Evolutionary conservation across 2,329 filamentous ascomycete species (phyloP).

Genomic region (Periconia sp.): DNA sequence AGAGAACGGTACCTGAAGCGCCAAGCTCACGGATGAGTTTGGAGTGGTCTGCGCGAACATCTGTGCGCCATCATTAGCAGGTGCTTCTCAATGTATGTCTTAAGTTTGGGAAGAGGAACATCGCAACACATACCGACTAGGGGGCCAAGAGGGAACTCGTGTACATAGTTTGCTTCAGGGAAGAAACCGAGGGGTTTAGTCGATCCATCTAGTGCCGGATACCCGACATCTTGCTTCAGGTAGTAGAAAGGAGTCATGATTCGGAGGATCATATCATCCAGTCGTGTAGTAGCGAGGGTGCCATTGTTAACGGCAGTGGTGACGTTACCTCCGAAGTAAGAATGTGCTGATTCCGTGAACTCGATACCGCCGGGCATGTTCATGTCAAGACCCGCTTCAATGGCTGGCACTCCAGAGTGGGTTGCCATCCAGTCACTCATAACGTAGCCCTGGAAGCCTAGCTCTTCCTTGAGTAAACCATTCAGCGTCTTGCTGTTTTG

Average conservation of each 20-base stretch:
- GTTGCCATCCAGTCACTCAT: constrained; percentile 54
- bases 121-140: no score
- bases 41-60: constrained; percentile 46
- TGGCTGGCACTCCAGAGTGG: constrained; percentile 51
- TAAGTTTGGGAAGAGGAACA: no score
- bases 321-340: constrained; percentile 47
- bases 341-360: constrained; percentile 18
- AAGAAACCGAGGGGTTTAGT: constrained; percentile 30
- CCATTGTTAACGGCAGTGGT: constrained; percentile 48
- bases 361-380: constrained; percentile 47
- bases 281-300: constrained; percentile 42
- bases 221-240: constrained; percentile 46
- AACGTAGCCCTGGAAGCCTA: constrained; percentile 55
- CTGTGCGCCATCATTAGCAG: no score
- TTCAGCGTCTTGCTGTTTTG: constrained; percentile 52
- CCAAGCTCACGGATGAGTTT: constrained; percentile 48
- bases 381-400: constrained; percentile 58
- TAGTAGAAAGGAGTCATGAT: constrained; percentile 55
- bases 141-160: constrained; percentile 41
- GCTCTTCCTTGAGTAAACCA: constrained; percentile 57
- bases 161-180: constrained; percentile 18
- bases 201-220: constrained; percentile 41
- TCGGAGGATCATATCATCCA: constrained; percentile 55
- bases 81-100: no score
- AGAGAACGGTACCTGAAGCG: constrained; percentile 47